phyloP scores from a whole-genome alignment of 306 rosid genomes.

The Pyrus pyrifolia region DNA sequence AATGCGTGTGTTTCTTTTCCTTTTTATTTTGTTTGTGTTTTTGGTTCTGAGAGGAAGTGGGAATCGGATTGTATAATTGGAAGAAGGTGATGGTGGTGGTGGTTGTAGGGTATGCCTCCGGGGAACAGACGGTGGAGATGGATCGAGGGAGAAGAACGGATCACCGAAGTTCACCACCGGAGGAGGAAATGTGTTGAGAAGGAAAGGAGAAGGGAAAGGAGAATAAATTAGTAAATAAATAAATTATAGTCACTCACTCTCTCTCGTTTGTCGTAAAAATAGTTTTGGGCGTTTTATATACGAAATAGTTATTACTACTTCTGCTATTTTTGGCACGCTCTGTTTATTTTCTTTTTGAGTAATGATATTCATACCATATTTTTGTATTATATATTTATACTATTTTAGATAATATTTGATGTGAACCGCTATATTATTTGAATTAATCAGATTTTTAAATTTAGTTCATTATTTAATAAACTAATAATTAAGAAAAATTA shows the following conservation, averaged over 20 bases:
- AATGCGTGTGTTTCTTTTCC: background rate
- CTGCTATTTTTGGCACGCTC: constrained; percentile 6
- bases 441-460: no score
- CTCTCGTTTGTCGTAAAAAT: background rate
- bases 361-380: no score
- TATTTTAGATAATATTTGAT: no score
- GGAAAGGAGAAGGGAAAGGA: background rate
- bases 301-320: background rate
- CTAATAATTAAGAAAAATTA: no score
- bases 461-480: no score
- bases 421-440: no score
- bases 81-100: background rate
- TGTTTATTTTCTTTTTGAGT: background rate
- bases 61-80: background rate
- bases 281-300: background rate
- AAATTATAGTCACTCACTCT: background rate
- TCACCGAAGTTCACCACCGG: constrained; percentile 39
- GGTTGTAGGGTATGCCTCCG: constrained; percentile 3
- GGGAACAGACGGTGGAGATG: background rate
- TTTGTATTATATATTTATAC: no score
- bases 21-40: background rate
- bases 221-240: background rate
- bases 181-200: constrained; percentile 6
- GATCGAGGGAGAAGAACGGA: constrained; percentile 15
- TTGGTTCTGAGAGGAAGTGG: background rate